Percentiles rank a stretch among this genome's conserved stretches.
phyloP scores from a whole-genome alignment of 176 grass and related monocot genomes.

The Microstegium vimineum region DNA sequence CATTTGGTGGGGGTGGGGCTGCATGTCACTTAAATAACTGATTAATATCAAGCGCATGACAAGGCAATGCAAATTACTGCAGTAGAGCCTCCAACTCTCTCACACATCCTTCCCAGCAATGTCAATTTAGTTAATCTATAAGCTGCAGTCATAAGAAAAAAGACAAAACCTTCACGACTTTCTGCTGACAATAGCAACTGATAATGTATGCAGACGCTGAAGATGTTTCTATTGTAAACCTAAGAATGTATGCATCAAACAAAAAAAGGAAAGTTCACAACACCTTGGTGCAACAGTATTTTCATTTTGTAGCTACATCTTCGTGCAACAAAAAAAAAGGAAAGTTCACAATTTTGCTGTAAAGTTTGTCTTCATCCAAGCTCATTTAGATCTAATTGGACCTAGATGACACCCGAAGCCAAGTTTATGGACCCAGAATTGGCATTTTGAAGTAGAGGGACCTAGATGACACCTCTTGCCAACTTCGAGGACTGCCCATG shows the following conservation, averaged over 20 bases:
- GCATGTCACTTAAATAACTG: conserved; percentile 99
- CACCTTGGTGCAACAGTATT: background rate
- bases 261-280: background rate
- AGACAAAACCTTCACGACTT: conserved; percentile 46
- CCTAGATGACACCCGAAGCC: too few relatives aligned
- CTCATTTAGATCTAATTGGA: too few relatives aligned
- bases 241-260: background rate
- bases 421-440: too few relatives aligned
- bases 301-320: too few relatives aligned
- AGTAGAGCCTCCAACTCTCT: conserved; percentile 65
- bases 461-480: too few relatives aligned
- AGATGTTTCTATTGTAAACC: conserved; percentile 14
- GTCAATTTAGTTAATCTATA: conserved; percentile 54
- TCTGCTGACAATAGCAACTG: background rate
- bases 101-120: conserved; percentile 65
- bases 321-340: too few relatives aligned
- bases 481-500: too few relatives aligned
- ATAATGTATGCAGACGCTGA: conserved; percentile 10
- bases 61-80: conserved; percentile 74
- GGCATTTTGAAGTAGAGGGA: too few relatives aligned
- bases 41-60: conserved; percentile 68
- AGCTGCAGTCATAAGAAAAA: conserved; percentile 53
- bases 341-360: too few relatives aligned
- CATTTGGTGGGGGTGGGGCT: conserved; percentile 78
- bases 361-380: too few relatives aligned